Conservation (phyloP, 1,139 yeast genomes). For the Nematodospora anomalae region DNA sequence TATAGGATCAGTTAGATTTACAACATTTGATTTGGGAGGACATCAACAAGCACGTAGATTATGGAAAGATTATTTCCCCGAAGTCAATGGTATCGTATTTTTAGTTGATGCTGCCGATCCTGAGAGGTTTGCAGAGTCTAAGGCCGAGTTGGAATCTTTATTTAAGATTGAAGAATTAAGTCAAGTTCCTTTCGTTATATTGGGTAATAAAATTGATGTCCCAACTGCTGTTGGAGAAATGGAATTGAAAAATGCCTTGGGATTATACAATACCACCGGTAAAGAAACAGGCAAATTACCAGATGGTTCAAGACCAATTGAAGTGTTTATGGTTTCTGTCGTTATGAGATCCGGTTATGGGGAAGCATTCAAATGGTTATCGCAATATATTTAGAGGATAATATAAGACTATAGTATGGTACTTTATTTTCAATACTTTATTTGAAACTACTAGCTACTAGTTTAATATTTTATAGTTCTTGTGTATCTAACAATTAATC, state of each 20-base stretch:
- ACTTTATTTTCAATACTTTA: neutral
- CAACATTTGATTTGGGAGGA: conserved; percentile 98
- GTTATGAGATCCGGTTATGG: conserved; percentile 97
- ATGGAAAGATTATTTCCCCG: conserved; percentile 99
- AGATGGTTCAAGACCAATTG: conserved; percentile 86
- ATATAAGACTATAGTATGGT: too few relatives aligned
- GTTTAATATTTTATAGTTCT: neutral
- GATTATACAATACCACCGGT: conserved; percentile 84
- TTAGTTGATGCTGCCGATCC: conserved; percentile 97
- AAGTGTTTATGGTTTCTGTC: conserved; percentile 95
- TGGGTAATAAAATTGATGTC: conserved; percentile 96
- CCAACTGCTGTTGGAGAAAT: conserved; percentile 94
- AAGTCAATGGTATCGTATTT: conserved; percentile 95
- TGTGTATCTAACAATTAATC: neutral
- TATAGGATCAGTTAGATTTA: conserved; percentile 93
- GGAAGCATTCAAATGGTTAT: conserved; percentile 94
- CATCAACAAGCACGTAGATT: conserved; percentile 98
- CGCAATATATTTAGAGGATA: conserved; percentile 73
- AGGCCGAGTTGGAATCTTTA: conserved; percentile 90
- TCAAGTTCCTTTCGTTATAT: conserved; percentile 85
- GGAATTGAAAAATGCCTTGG: conserved; percentile 88
- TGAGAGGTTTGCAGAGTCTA: conserved; percentile 91
- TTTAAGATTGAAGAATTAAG: conserved; percentile 88
- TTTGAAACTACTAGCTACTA: too few relatives aligned
- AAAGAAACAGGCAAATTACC: conserved; percentile 69